phyloP scores from a whole-genome alignment of 106 monocot genomes.

The Acorus gramineus region DNA sequence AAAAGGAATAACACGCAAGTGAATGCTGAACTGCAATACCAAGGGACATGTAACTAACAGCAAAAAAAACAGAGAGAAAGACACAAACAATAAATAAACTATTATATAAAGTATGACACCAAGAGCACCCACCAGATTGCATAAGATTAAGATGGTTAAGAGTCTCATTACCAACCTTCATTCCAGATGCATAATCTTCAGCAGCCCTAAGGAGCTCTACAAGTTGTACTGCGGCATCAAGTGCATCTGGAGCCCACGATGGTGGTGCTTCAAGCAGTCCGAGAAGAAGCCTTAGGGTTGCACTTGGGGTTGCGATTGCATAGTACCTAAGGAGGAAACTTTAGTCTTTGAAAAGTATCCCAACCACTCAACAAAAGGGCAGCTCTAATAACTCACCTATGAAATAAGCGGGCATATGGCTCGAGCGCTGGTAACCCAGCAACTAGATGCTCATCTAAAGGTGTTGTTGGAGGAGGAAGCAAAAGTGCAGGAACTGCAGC shows the following conservation, averaged over 20 bases:
- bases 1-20: too few species aligned
- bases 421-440: slow-evolving; percentile 91
- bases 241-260: slow-evolving; percentile 99
- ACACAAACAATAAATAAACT: too few species aligned
- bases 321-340: slow-evolving; percentile 58
- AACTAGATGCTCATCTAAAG: slow-evolving; percentile 91
- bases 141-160: too few species aligned
- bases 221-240: slow-evolving; percentile 97
- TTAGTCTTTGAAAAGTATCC: neutral
- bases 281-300: slow-evolving; percentile 90
- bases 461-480: slow-evolving; percentile 91
- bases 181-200: slow-evolving; percentile 90
- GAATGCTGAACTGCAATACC: too few species aligned
- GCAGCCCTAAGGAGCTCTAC: slow-evolving; percentile 97
- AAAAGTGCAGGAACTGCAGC: slow-evolving; percentile 96
- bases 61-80: too few species aligned
- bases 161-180: slow-evolving; percentile 47
- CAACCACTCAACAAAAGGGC: neutral
- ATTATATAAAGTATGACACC: too few species aligned
- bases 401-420: slow-evolving; percentile 93
- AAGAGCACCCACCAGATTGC: too few species aligned
- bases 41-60: too few species aligned
- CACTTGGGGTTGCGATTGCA: slow-evolving; percentile 98
- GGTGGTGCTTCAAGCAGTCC: slow-evolving; percentile 99
- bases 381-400: slow-evolving; percentile 39